Base-by-base conservation (phyloP, 345 rosid genomes). In the Durio zibethinus region DNA sequence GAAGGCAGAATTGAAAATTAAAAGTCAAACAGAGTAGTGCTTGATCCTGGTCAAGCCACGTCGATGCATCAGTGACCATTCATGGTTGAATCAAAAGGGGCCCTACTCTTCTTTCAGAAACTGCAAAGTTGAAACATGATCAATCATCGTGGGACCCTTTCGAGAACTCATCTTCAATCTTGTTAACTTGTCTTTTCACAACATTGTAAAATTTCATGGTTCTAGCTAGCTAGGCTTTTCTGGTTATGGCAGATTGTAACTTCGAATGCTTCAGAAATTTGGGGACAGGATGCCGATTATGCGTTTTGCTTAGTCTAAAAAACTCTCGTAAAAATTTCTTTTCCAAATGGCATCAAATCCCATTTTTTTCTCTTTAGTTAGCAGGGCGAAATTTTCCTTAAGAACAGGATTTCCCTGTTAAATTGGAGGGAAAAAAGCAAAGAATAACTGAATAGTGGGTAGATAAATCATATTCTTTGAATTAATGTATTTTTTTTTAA, bases 31-130 rank as follows among this genome's bases (percentile, higher is more conserved):
- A n/a, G 31, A 48, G 27, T 4, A 48, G 16, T 29, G 27, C 14
- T 53, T 63, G 83, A 76, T 63, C 76, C 12, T n/a, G 73, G 73
- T 36, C 7, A 43, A 47, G 61, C 86, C 87, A 83, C 87, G 86
- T 83, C 81, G 56, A 15, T 20, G 36, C 67, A 78, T 74, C 67
- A 2, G 4, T 12, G 6, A 67, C 86, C 85, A 38, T 50, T 75
- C 73, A 81, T 73, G 53, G 18, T 54, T 59, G 36, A 12, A 73
- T 11, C 71, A 14, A 7, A 59, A 65, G 42, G 42, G 53, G 35
- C 1, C 31, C 72, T 20, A 15, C 42, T 2, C 4, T 2, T 3
- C 52, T 47, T 50, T 18, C 2, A 0, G 54, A 50, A 50, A 50
- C 54, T 16, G 7, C 21, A 2, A 11, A 16, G 35, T 8, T 54